phyloP scores from a whole-genome alignment of 1,284 basidiomycete species.

The Rhizoctonia solani region DNA sequence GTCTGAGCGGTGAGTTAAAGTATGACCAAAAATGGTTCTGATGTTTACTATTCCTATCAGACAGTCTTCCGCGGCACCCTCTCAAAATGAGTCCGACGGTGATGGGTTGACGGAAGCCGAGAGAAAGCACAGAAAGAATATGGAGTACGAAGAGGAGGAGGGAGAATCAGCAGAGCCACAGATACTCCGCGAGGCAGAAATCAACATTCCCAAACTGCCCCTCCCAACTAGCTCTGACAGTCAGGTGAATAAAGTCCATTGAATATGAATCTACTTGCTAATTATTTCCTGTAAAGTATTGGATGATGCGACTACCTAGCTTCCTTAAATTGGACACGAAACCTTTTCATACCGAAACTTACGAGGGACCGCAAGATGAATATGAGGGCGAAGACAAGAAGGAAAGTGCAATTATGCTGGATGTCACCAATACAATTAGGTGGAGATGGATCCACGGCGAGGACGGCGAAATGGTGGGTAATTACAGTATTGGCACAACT shows the following conservation, averaged over 20 bases:
- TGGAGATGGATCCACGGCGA: slow-evolving; percentile 86
- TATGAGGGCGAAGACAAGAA: slow-evolving; percentile 62
- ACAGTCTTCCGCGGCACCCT: slow-evolving; percentile 36
- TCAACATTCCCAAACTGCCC: slow-evolving; percentile 77
- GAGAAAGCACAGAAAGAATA: slow-evolving; percentile 63
- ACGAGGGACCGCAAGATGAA: slow-evolving; percentile 76
- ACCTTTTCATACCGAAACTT: slow-evolving; percentile 80
- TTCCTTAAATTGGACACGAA: slow-evolving; percentile 81
- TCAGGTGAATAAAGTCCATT: slow-evolving; percentile 64
- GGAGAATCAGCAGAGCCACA: slow-evolving; percentile 56
- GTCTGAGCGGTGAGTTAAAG: background rate
- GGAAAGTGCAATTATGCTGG: slow-evolving; percentile 72
- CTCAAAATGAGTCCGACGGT: slow-evolving; percentile 54
- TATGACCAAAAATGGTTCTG: background rate
- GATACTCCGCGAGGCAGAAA: slow-evolving; percentile 66
- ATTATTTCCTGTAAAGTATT: slow-evolving; percentile 56
- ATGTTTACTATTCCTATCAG: slow-evolving; percentile 9
- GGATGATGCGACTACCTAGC: slow-evolving; percentile 82
- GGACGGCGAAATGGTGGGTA: slow-evolving; percentile 67
- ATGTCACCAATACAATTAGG: slow-evolving; percentile 87
- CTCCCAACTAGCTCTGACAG: slow-evolving; percentile 71
- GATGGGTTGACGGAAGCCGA: slow-evolving; percentile 72
- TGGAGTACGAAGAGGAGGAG: slow-evolving; percentile 84
- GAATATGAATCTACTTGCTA: slow-evolving; percentile 1
- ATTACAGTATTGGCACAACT: background rate